Base-by-base conservation (phyloP, 2,329 filamentous ascomycete genomes). In the Fusarium setosum region DNA sequence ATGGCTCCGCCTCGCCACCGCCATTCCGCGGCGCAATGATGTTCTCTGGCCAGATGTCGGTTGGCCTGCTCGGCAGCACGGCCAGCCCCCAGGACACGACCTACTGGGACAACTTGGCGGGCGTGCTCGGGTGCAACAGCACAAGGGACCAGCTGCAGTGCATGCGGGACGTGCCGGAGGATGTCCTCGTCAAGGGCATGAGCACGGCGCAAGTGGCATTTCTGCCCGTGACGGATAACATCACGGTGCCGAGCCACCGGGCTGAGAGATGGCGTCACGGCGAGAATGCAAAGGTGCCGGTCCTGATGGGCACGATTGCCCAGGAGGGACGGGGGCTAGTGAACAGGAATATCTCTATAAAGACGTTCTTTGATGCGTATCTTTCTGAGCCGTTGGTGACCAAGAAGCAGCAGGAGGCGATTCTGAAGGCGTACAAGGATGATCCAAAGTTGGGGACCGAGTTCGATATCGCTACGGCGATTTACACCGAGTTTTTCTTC, bases 21-120 rank as follows among this genome's bases (percentile, higher is more conserved):
- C 68, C 68, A 0, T 76, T 75, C 31, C 71, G 66, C 4, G 74
- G 51, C 2, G 73, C 61, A 3, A 70, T 71, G 63, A 68, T 72
- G 61, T 72, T 64, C n/a, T 74, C 72, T 47, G 74, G 74, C 3
- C 72, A 76, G 32, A 67, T 64, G 52, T 73, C 72, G 3, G 67
- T 75, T 18, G 71, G 73, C 1, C 23, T 64, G 1, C 59, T 72
- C 5, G 57, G 66, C 5, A 54, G 34, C 4, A 55, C 60, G 0
- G 47, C 45, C 8, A 56, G 29, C 5, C 24, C 63, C 3, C 41
- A 42, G 1, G 48, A 69, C 5, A 58, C 49, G 0, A 26, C 44
- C 1, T 13, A 37, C 12, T 76, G 72, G 68, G 47, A 67, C 8
- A 53, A 6, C 2, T 21, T 74, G 4, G 60, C 63, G 0, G 17